Conservation (phyloP, 805 yeast species). For the Soucietia sequanensis region DNA sequence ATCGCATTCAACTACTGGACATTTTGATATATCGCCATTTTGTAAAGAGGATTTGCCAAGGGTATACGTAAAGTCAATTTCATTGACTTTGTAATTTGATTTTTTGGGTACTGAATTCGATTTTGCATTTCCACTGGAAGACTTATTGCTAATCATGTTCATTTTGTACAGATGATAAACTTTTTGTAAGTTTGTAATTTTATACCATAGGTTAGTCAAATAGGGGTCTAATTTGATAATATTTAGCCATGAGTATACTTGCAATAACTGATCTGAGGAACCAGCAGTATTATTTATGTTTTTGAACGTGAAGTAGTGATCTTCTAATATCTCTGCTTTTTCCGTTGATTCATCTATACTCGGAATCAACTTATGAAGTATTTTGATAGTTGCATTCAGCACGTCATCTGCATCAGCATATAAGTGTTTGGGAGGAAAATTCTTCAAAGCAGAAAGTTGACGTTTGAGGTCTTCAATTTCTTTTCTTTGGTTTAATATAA, state of each 20-base stretch:
- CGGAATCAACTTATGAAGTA: constrained; percentile 23
- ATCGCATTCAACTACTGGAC: constrained; percentile 43
- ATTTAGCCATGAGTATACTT: constrained; percentile 39
- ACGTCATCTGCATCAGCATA: background rate
- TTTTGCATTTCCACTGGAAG: background rate
- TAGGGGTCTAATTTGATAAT: constrained; percentile 39
- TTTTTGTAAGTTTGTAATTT: constrained; percentile 40
- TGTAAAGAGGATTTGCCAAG: constrained; percentile 1
- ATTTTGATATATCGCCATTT: constrained; percentile 12
- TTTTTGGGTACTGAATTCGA: constrained; percentile 7
- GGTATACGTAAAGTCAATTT: constrained; percentile 24
- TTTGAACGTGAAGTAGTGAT: constrained; percentile 11
- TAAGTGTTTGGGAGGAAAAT: constrained; percentile 2
- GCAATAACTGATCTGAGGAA: background rate
- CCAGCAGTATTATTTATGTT: constrained; percentile 12
- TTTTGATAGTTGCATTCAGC: constrained; percentile 8
- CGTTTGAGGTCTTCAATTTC: constrained; percentile 33
- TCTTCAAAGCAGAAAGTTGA: constrained; percentile 17
- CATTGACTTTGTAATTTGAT: constrained; percentile 15
- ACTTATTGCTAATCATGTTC: constrained; percentile 9
- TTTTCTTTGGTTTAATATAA: constrained; percentile 23
- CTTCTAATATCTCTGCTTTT: constrained; percentile 14
- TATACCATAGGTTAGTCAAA: constrained; percentile 39
- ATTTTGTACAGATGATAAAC: constrained; percentile 38
- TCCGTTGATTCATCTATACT: constrained; percentile 6